Conservation (phyloP, 768 basidiomycete species). For the Mycena vulgaris region DNA sequence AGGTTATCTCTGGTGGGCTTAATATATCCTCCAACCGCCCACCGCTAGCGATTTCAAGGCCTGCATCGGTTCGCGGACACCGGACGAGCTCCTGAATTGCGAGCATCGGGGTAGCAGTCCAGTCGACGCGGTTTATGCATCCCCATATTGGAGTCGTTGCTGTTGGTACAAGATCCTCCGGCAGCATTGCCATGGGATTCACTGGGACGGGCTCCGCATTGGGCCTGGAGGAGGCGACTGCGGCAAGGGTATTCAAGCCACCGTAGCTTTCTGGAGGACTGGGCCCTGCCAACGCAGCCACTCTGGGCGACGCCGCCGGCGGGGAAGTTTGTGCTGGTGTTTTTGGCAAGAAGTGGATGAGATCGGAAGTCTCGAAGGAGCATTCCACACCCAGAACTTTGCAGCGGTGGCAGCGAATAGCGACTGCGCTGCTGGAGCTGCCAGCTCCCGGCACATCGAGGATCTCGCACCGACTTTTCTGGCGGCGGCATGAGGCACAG, state of each 20-base stretch:
- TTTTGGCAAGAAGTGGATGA: no score
- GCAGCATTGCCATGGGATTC: slow-evolving; percentile 38
- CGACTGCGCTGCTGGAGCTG: not conserved
- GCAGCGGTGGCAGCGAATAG: slow-evolving; percentile 64
- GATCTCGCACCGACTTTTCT: slow-evolving; percentile 67
- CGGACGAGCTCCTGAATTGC: no score
- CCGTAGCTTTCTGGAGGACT: slow-evolving; percentile 4
- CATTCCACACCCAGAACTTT: slow-evolving; percentile 62
- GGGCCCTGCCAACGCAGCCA: not conserved
- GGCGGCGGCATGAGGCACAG: slow-evolving; percentile 60
- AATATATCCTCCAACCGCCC: slow-evolving; percentile 48
- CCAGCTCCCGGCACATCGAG: slow-evolving; percentile 48
- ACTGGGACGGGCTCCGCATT: not conserved
- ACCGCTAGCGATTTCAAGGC: slow-evolving; percentile 29
- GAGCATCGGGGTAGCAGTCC: no score
- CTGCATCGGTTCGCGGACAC: slow-evolving; percentile 31
- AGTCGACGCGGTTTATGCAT: slow-evolving; percentile 57
- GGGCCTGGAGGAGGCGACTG: no score
- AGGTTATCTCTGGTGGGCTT: slow-evolving; percentile 51
- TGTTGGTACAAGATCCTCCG: slow-evolving; percentile 54
- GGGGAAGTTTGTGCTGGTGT: not conserved
- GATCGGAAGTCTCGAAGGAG: slow-evolving; percentile 59
- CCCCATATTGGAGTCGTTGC: slow-evolving; percentile 56
- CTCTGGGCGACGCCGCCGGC: slow-evolving; percentile 8
- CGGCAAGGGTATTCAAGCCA: slow-evolving; percentile 23